Conservation (phyloP, 768 basidiomycete species). For the Ephemerocybe angulata region DNA sequence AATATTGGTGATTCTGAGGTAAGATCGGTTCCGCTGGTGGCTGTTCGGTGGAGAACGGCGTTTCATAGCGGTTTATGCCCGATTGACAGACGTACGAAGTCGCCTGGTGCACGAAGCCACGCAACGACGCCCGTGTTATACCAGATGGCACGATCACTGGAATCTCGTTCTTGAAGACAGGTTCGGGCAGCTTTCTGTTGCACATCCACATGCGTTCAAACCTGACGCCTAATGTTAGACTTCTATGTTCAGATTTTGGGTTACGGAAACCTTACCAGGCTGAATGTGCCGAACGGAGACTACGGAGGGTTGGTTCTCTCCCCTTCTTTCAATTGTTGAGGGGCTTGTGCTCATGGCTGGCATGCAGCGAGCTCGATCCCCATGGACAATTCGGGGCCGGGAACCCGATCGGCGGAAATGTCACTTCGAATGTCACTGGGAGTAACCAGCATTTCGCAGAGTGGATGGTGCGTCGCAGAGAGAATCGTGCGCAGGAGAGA, state of each 20-base stretch:
- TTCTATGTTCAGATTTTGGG: slow-evolving; percentile 42
- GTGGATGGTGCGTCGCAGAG: slow-evolving; percentile 40
- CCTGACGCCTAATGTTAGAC: slow-evolving; percentile 18
- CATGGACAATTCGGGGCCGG: slow-evolving; percentile 39
- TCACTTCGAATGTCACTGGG: slow-evolving; percentile 40
- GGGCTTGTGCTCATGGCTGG: not conserved
- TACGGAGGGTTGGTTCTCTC: slow-evolving; percentile 32
- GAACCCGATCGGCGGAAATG: slow-evolving; percentile 44
- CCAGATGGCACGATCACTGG: slow-evolving; percentile 42
- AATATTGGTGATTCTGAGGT: slow-evolving; percentile 40
- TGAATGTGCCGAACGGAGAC: slow-evolving; percentile 39
- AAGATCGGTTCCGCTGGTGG: not conserved
- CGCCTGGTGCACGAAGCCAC: slow-evolving; percentile 42
- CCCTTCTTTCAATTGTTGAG: not conserved
- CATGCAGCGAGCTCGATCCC: slow-evolving; percentile 38
- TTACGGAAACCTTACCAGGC: slow-evolving; percentile 38
- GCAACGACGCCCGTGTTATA: slow-evolving; percentile 44
- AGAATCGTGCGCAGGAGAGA: not conserved
- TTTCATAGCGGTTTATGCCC: not conserved
- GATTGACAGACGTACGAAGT: slow-evolving; percentile 36
- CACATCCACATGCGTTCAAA: not conserved
- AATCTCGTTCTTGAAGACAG: slow-evolving; percentile 39
- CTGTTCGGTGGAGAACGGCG: not conserved
- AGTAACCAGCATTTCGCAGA: slow-evolving; percentile 35
- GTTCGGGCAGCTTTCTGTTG: slow-evolving; percentile 13